Conservation (phyloP, 345 rosid genomes). For the Lagerstroemia speciosa region DNA sequence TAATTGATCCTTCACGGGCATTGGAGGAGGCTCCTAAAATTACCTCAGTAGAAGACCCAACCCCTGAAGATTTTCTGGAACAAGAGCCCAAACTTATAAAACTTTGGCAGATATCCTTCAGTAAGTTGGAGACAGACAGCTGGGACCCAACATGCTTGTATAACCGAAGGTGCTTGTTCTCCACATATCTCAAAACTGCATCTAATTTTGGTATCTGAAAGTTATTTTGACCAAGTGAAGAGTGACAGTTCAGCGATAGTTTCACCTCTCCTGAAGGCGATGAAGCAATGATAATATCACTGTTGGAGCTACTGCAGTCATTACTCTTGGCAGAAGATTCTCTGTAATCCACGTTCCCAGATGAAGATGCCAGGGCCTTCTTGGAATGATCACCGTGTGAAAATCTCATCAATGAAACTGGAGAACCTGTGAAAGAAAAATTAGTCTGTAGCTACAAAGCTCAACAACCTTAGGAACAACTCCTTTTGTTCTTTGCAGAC, state of each 20-base stretch:
- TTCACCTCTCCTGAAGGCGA: not conserved
- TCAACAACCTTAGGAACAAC: not conserved
- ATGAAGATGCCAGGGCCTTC: not conserved
- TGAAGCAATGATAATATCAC: not conserved
- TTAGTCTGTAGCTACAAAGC: not conserved
- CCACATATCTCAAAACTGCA: not conserved
- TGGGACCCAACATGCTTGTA: not conserved
- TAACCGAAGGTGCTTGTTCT: not conserved
- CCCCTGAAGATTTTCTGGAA: not conserved
- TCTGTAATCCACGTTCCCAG: not conserved
- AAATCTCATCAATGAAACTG: not conserved
- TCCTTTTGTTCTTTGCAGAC: too few relatives aligned
- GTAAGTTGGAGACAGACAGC: not conserved
- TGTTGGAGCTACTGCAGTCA: not conserved
- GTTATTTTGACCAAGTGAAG: not conserved
- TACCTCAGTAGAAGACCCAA: slow-evolving; percentile 8
- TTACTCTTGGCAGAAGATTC: not conserved
- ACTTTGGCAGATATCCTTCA: not conserved
- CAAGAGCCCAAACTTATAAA: slow-evolving; percentile 12
- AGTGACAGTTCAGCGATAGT: not conserved
- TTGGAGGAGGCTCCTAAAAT: slow-evolving; percentile 1
- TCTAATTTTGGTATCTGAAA: slow-evolving; percentile 2
- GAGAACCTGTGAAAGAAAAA: not conserved
- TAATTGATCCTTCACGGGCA: slow-evolving; percentile 6
- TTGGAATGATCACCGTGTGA: not conserved